Base-by-base conservation (phyloP, 1,284 basidiomycete species). In the Marasmius tenuissimus region DNA sequence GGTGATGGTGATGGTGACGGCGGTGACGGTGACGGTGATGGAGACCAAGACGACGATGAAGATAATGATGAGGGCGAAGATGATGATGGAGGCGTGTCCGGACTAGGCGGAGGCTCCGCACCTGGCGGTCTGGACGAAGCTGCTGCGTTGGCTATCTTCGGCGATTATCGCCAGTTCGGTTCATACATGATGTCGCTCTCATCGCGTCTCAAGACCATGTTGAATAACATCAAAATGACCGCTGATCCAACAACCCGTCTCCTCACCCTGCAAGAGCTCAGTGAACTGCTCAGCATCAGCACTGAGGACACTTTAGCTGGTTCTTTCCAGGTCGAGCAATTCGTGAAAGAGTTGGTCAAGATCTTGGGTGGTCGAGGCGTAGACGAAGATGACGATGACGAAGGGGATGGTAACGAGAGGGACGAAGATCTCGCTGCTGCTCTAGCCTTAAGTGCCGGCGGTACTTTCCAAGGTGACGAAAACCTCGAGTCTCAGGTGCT, bases 251-350 rank as follows among this genome's bases (percentile, higher is more conserved):
- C 92, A 0, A 92, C 90, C 33, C 88, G 94, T 52, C 86, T 98
- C 57, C 80, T 96, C 56, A 95, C 96, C 3, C 81, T 99, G 14
- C 95, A 98, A 71, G 97, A 99, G 72, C 86, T 98, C 59, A 95
- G 93, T 72, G 97, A 99, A 73, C 75, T 98, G 50, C 87, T 99
- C 60, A 94, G 94, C 65, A 96, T 99, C 76, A 95, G 94, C 75
- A 98, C 95, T 7, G 97, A 99, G 76, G 97, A 99, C 74, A 98
- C 95, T 0, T 82, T 99, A 48, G 93, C 94, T 14, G 96, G 95
- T 50, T 97, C 93, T 40, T 97, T 99, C 78, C 94, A 93, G 66
- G 91, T 96, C 34, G 94, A 97, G 69, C 85, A 89, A 14, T 98
- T 96, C 72, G 94, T 97, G 48, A 88, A 89, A 67, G 97, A 98